These are phyloP conservation scores for Rhizomucor pusillus DNA, from an alignment of 371 early-diverging fungal species.

Conservation along the genomic window DNA sequence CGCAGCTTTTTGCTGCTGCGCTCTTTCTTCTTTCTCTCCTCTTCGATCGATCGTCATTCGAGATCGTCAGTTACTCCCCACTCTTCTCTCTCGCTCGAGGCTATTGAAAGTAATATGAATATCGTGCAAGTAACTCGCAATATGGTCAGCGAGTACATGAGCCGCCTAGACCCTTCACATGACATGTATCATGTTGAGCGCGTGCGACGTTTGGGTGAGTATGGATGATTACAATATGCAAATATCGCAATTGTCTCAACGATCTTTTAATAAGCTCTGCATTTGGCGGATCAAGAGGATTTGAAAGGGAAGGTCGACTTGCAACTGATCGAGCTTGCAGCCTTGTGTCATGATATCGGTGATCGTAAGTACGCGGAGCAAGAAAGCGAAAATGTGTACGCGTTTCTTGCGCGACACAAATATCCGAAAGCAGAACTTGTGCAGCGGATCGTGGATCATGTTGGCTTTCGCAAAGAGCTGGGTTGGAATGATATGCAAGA, in stretches of 20 bases:
- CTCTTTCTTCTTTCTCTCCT: too few species aligned
- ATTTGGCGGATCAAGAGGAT: slow-evolving; percentile 33
- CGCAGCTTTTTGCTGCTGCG: too few species aligned
- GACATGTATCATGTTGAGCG: slow-evolving; percentile 79
- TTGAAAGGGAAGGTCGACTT: slow-evolving; percentile 42
- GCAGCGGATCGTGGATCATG: slow-evolving; percentile 58
- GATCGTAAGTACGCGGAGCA: slow-evolving; percentile 64
- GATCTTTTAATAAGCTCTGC: slow-evolving; percentile 36
- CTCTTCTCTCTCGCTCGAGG: too few species aligned
- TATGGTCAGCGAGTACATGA: slow-evolving; percentile 68
- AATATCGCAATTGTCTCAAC: too few species aligned
- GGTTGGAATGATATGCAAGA: slow-evolving; percentile 47
- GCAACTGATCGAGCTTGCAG: slow-evolving; percentile 66
- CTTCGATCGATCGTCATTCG: too few species aligned
- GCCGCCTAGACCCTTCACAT: slow-evolving; percentile 70
- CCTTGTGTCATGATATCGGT: slow-evolving; percentile 75
- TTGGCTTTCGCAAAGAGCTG: slow-evolving; percentile 75
- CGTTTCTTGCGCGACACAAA: slow-evolving; percentile 41
- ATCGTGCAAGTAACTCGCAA: slow-evolving; percentile 37
- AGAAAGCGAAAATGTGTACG: slow-evolving; percentile 37
- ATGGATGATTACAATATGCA: too few species aligned
- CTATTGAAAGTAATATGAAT: too few species aligned
- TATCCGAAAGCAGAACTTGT: slow-evolving; percentile 49
- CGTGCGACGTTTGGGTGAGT: slow-evolving; percentile 62
- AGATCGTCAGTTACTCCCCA: too few species aligned